A percentile compares a stretch with the other conserved stretches of the same genome.
Evolutionary conservation across 1,284 basidiomycete species (phyloP).

Genomic region (Heterobasidion parviporum): DNA sequence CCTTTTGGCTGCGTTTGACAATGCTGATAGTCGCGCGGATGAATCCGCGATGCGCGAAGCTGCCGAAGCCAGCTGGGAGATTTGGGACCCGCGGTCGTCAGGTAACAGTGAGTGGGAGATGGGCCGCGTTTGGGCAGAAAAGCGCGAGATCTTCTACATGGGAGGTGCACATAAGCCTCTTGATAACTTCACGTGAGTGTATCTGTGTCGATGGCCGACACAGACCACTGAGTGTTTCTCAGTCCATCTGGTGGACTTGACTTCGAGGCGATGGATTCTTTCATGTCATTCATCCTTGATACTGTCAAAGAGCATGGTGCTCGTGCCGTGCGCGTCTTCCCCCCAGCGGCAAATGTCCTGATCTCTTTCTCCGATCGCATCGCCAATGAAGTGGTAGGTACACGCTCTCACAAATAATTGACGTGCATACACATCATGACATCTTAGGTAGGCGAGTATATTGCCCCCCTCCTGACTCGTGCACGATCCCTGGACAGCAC

Average conservation of each 20-base stretch:
- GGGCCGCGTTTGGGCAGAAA: constrained; percentile 89
- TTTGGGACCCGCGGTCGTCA: constrained; percentile 31
- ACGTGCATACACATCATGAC: not conserved
- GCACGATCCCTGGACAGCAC: constrained; percentile 71
- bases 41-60: constrained; percentile 71
- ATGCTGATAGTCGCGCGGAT: constrained; percentile 64
- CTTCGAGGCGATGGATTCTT: constrained; percentile 91
- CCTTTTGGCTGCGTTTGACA: constrained; percentile 79
- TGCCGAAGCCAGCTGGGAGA: constrained; percentile 79
- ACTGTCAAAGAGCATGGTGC: constrained; percentile 71
- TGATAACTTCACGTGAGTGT: constrained; percentile 76
- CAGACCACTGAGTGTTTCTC: not conserved
- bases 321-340: constrained; percentile 81
- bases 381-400: constrained; percentile 66
- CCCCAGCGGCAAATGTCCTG: constrained; percentile 64
- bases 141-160: constrained; percentile 90
- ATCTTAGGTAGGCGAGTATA: constrained; percentile 78
- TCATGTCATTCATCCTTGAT: constrained; percentile 66
- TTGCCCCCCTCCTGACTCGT: constrained; percentile 67
- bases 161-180: constrained; percentile 71
- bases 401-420: constrained; percentile 3
- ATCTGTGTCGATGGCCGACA: not conserved
- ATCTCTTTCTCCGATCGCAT: constrained; percentile 71
- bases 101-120: constrained; percentile 74
- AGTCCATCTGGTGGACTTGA: constrained; percentile 51